phyloP scores from a whole-genome alignment of 768 basidiomycete species.

The Pilatotrama ljubarskyi region DNA sequence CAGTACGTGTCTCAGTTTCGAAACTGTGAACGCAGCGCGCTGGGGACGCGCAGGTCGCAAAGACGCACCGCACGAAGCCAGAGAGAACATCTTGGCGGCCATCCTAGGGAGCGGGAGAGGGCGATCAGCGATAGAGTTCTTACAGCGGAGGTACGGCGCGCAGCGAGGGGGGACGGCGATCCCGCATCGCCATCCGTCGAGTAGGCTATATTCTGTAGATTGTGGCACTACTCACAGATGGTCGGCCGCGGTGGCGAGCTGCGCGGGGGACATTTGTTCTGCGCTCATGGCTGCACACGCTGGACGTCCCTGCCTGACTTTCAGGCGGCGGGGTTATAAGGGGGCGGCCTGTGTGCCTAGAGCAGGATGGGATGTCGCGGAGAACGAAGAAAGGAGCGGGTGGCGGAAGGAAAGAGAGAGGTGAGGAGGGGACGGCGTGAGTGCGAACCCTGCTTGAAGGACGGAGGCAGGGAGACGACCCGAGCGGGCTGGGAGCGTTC shows the following conservation, averaged over 20 bases:
- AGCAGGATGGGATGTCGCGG: neutral
- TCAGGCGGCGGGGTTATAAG: constrained; percentile 7
- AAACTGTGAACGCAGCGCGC: neutral
- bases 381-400: constrained; percentile 3
- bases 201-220: neutral
- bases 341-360: neutral
- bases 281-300: constrained; percentile 13
- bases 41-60: neutral
- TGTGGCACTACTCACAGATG: constrained; percentile 16
- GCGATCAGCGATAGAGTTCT: constrained; percentile 5
- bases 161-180: neutral
- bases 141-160: neutral
- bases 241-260: constrained; percentile 16
- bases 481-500: constrained; percentile 16
- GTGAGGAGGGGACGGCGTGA: constrained; percentile 1
- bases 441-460: constrained; percentile 13
- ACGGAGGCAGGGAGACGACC: constrained; percentile 7
- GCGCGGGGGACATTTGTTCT: constrained; percentile 4
- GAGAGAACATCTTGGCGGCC: constrained; percentile 25
- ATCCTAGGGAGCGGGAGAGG: constrained; percentile 4
- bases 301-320: constrained; percentile 6
- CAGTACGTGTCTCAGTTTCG: neutral
- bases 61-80: constrained; percentile 24
- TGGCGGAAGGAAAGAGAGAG: neutral
- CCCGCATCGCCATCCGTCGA: constrained; percentile 1